phyloP scores from a whole-genome alignment of 768 basidiomycete genomes.

The Lactarius hengduanensis region DNA sequence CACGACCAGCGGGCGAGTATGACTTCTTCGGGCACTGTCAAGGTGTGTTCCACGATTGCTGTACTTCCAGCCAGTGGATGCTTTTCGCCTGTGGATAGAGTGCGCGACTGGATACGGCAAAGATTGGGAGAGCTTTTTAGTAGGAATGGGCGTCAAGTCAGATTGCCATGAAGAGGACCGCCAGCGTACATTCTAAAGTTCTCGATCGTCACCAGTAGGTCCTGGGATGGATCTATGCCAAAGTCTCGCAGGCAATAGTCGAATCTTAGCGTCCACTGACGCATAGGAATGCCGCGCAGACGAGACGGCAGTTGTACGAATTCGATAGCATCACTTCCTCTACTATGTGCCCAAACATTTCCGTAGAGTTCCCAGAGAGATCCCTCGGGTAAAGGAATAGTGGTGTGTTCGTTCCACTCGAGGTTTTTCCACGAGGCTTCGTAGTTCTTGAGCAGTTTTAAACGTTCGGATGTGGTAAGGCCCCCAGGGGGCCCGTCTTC shows the following conservation, averaged over 20 bases:
- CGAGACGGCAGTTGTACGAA: conserved; percentile 26
- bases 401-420: conserved; percentile 12
- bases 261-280: conserved; percentile 22
- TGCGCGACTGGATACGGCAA: conserved; percentile 17
- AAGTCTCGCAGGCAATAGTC: conserved; percentile 23
- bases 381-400: not conserved
- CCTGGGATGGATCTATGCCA: conserved; percentile 28
- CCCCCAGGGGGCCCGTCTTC: conserved; percentile 18
- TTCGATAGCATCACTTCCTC: not conserved
- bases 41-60: conserved; percentile 19
- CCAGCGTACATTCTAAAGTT: conserved; percentile 33
- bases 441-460: conserved; percentile 14
- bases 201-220: conserved; percentile 25
- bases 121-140: conserved; percentile 1
- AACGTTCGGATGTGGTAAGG: conserved; percentile 8
- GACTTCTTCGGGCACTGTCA: not conserved
- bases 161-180: not conserved
- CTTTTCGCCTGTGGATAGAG: conserved; percentile 19
- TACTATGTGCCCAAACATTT: conserved; percentile 23
- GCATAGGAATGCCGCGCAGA: conserved; percentile 23
- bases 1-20: conserved; percentile 9
- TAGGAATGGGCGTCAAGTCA: not conserved
- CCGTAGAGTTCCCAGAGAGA: conserved; percentile 28
- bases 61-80: conserved; percentile 12
- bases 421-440: conserved; percentile 21